phyloP scores from a whole-genome alignment of 108 stramenopile genomes.

The Nitzschia palea region DNA sequence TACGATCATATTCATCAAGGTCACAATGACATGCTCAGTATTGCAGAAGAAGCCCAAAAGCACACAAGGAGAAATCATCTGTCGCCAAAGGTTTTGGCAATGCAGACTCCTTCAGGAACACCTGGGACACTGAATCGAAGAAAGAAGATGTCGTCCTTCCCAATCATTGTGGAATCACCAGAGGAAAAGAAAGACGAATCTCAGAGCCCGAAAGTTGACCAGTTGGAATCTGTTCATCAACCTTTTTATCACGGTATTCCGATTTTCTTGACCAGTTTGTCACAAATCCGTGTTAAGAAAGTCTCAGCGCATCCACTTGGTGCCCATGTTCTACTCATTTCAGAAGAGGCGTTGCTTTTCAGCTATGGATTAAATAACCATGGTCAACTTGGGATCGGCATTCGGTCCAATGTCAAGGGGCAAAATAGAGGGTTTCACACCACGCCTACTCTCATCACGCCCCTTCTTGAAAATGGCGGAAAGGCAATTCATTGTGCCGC shows the following conservation, averaged over 20 bases:
- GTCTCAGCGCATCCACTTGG: conserved; percentile 82
- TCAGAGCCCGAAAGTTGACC: neutral
- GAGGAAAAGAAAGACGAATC: conserved; percentile 33
- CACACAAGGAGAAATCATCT: neutral
- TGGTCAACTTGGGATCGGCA: conserved; percentile 78
- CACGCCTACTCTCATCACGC: conserved; percentile 71
- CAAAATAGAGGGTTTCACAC: conserved; percentile 34
- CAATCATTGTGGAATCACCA: conserved; percentile 23
- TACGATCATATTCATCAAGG: conserved; percentile 50
- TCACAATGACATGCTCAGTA: conserved; percentile 41
- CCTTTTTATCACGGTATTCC: conserved; percentile 67
- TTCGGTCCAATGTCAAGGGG: conserved; percentile 23
- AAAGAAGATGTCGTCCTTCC: neutral
- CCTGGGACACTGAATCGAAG: conserved; percentile 1
- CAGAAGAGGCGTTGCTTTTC: conserved; percentile 73
- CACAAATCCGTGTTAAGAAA: conserved; percentile 64
- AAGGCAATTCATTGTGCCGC: conserved; percentile 80
- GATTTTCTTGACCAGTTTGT: conserved; percentile 58
- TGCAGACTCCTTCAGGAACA: neutral
- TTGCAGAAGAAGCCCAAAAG: neutral
- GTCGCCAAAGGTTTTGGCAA: neutral
- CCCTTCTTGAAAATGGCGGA: conserved; percentile 81
- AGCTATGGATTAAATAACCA: conserved; percentile 75
- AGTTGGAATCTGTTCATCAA: conserved; percentile 10
- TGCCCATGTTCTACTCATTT: conserved; percentile 76